phyloP scores from a whole-genome alignment of 768 basidiomycete genomes.

The Mycena crocata region DNA sequence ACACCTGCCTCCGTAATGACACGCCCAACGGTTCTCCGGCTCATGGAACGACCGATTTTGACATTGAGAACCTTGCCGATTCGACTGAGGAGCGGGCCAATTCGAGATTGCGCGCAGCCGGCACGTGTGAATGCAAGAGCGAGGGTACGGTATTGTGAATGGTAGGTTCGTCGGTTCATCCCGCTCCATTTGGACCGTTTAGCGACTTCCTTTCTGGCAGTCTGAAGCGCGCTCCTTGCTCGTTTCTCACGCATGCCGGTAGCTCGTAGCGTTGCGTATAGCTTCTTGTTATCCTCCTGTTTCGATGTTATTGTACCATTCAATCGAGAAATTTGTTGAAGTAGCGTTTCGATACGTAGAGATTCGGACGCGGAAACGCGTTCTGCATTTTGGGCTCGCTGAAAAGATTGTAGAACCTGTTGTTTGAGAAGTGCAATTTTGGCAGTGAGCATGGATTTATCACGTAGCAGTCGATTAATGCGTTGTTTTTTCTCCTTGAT shows the following conservation, averaged over 20 bases:
- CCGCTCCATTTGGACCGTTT: background rate
- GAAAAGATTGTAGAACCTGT: background rate
- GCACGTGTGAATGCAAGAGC: background rate
- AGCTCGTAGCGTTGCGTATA: background rate
- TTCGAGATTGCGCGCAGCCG: background rate
- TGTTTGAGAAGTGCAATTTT: background rate
- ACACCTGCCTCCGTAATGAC: conserved; percentile 21
- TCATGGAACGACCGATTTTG: background rate
- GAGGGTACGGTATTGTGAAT: background rate
- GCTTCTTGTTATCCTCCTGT: background rate
- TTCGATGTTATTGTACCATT: background rate
- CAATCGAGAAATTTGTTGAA: background rate
- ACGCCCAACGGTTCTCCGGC: conserved; percentile 10
- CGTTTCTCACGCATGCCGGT: background rate
- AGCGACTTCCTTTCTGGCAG: background rate
- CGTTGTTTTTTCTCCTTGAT: background rate
- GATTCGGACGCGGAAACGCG: background rate
- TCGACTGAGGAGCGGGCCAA: conserved; percentile 1
- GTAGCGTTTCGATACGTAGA: background rate
- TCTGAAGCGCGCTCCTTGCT: background rate
- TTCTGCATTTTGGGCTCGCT: background rate
- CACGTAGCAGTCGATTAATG: background rate
- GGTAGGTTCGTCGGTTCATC: background rate
- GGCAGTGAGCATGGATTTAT: background rate
- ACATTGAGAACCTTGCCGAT: conserved; percentile 15